Conservation (phyloP, 2,329 filamentous ascomycete genomes). For the Intubia oerlemansii region DNA sequence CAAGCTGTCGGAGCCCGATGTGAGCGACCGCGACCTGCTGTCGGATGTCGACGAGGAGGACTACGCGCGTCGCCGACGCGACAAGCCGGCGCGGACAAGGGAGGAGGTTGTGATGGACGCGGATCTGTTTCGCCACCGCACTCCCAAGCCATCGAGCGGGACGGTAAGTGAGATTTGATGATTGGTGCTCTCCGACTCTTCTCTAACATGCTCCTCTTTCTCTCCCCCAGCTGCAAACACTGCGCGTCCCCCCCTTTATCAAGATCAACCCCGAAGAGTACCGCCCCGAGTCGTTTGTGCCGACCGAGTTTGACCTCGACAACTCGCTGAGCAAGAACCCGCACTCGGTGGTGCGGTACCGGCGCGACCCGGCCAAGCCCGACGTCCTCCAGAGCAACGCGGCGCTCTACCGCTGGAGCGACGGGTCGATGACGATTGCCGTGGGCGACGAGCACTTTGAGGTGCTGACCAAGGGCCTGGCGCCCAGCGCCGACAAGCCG, state of each 20-base stretch:
- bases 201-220: not conserved
- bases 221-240: slow-evolving; percentile 45
- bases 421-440: slow-evolving; percentile 57
- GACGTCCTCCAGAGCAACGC: slow-evolving; percentile 52
- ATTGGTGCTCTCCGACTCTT: not conserved
- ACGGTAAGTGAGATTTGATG: slow-evolving; percentile 30
- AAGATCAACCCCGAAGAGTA: slow-evolving; percentile 47
- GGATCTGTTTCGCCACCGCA: slow-evolving; percentile 44
- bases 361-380: slow-evolving; percentile 41
- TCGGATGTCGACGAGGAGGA: slow-evolving; percentile 29
- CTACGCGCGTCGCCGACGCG: slow-evolving; percentile 14
- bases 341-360: slow-evolving; percentile 46
- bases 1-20: slow-evolving; percentile 37
- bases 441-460: slow-evolving; percentile 59
- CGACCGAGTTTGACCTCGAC: slow-evolving; percentile 29
- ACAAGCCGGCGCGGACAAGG: slow-evolving; percentile 21
- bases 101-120: slow-evolving; percentile 40
- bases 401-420: slow-evolving; percentile 55
- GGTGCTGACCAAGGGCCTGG: slow-evolving; percentile 47
- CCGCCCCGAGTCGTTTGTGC: slow-evolving; percentile 42
- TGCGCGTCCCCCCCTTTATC: slow-evolving; percentile 54
- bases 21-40: slow-evolving; percentile 38
- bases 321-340: slow-evolving; percentile 33
- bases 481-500: slow-evolving; percentile 34
- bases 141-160: slow-evolving; percentile 50